Percentiles rank a stretch among this genome's conserved stretches.
Conservation (phyloP, 129 eudicot genomes). For the Calendula officinalis region DNA sequence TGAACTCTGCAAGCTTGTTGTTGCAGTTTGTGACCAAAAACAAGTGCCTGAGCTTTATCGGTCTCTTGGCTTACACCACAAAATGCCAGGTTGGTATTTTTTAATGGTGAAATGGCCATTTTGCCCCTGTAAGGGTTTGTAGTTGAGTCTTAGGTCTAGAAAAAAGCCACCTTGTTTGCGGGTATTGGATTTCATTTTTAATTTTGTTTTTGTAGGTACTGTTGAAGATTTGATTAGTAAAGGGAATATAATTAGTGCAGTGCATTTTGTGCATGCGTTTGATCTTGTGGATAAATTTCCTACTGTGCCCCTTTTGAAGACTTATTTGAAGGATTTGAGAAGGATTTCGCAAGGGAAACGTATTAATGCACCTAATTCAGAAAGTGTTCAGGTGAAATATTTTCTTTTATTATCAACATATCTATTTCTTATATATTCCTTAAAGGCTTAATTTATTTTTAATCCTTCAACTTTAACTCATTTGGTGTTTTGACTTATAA, state of each 20-base stretch:
- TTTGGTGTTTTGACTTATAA: not conserved
- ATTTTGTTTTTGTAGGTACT: slow-evolving; percentile 29
- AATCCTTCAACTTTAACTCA: not conserved
- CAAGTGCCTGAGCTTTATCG: slow-evolving; percentile 68
- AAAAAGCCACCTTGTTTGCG: not conserved
- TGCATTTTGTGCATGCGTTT: slow-evolving; percentile 53
- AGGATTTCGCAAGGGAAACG: slow-evolving; percentile 51
- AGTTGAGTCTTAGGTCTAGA: not conserved
- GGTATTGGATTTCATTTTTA: slow-evolving; percentile 4
- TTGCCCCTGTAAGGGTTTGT: not conserved
- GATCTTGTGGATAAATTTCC: slow-evolving; percentile 45
- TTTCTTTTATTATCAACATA: not conserved
- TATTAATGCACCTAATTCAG: slow-evolving; percentile 25
- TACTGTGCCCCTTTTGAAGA: slow-evolving; percentile 44
- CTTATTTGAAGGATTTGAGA: slow-evolving; percentile 54
- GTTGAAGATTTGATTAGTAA: slow-evolving; percentile 42
- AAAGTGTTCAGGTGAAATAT: slow-evolving; percentile 28
- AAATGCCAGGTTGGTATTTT: slow-evolving; percentile 67
- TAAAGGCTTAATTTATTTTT: too few species aligned
- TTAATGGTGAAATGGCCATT: slow-evolving; percentile 31
- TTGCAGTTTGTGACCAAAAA: slow-evolving; percentile 52
- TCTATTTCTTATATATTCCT: not conserved
- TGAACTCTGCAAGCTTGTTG: slow-evolving; percentile 62
- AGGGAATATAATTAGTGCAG: slow-evolving; percentile 48
- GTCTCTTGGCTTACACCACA: slow-evolving; percentile 59